A percentile compares a stretch with the other conserved stretches of the same genome.
These are phyloP conservation scores for Suhomyces prunicola DNA, from an alignment of 805 yeast genomes.

Conservation along the genomic window DNA sequence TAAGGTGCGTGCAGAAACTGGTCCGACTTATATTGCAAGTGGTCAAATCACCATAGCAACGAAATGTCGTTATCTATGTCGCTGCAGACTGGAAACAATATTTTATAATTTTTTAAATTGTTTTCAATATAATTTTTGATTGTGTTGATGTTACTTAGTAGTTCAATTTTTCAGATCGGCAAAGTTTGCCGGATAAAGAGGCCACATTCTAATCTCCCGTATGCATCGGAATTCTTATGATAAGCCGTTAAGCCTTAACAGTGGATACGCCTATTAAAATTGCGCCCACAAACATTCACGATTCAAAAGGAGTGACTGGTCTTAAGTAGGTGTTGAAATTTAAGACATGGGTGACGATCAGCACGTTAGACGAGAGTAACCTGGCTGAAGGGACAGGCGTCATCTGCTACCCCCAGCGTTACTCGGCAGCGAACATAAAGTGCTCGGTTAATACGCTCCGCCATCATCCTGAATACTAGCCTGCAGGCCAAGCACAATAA, in stretches of 20 bases:
- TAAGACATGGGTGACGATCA: background rate
- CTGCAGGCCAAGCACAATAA: background rate
- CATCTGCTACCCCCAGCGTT: background rate
- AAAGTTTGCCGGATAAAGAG: background rate
- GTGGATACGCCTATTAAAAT: background rate
- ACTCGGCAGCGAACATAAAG: background rate
- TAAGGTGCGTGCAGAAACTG: background rate
- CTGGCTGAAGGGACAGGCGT: background rate
- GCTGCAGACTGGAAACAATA: background rate
- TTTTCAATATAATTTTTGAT: background rate
- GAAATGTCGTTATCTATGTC: background rate
- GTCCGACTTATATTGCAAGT: background rate
- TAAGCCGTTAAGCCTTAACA: background rate
- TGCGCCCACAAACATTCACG: background rate
- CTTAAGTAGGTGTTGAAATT: background rate
- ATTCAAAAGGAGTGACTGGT: background rate
- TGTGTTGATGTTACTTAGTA: background rate
- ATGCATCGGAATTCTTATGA: background rate
- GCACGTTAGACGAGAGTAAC: background rate
- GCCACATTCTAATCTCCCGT: background rate
- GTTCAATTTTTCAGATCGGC: background rate
- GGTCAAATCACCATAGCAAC: constrained; percentile 3
- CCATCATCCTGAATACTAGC: background rate
- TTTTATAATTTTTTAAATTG: background rate
- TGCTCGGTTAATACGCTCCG: background rate